These are phyloP conservation scores for Rhizopogon vulgaris DNA, from an alignment of 768 basidiomycete genomes.

Conservation along the genomic window DNA sequence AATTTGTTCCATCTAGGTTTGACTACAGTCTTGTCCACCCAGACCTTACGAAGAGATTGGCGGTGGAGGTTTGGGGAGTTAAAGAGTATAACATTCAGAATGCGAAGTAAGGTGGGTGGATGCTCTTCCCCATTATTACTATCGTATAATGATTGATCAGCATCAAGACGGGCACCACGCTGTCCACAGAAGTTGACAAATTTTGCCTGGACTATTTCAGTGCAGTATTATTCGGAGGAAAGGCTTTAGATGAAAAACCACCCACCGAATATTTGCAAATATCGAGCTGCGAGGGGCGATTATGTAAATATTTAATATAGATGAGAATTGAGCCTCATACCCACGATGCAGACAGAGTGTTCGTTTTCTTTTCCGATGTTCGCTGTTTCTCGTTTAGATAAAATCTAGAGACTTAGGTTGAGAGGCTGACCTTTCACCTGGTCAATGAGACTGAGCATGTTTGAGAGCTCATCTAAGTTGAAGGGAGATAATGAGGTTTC, in stretches of 20 bases:
- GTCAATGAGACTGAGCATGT: conserved; percentile 26
- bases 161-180: conserved; percentile 28
- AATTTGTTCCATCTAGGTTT: conserved; percentile 33
- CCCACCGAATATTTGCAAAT: conserved; percentile 4
- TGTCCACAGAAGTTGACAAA: conserved; percentile 34
- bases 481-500: conserved; percentile 33
- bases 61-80: conserved; percentile 40
- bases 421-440: conserved; percentile 26
- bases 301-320: not conserved
- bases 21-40: conserved; percentile 38
- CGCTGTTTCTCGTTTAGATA: conserved; percentile 1
- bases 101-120: not conserved
- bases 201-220: conserved; percentile 15
- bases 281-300: not conserved
- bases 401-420: not conserved
- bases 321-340: not conserved
- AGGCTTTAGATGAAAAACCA: not conserved
- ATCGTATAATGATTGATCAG: conserved; percentile 18
- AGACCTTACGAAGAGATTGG: conserved; percentile 34
- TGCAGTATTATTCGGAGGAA: not conserved
- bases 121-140: not conserved
- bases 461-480: conserved; percentile 28
- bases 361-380: conserved; percentile 2
- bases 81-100: conserved; percentile 29
- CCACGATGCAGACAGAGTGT: conserved; percentile 4